Conservation (phyloP, 768 basidiomycete species). For the Mycena chlorophos region DNA sequence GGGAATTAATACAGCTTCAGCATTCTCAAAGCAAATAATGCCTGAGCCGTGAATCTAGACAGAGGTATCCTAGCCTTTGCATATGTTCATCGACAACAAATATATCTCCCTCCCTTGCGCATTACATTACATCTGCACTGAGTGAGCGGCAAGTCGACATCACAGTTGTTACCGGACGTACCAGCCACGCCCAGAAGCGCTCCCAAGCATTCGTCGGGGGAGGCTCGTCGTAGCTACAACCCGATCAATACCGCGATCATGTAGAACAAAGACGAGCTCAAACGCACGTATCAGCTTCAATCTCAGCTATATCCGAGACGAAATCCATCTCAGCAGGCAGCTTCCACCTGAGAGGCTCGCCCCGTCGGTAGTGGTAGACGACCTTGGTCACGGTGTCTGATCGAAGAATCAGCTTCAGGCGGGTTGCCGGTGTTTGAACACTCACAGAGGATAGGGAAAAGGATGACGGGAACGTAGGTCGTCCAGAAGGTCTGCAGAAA, state of each 20-base stretch:
- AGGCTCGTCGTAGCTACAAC: conserved; percentile 17
- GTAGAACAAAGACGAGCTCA: too few species aligned
- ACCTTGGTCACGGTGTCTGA: conserved; percentile 47
- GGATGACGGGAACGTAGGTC: conserved; percentile 69
- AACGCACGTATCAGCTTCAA: conserved; percentile 63
- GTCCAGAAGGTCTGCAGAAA: conserved; percentile 77
- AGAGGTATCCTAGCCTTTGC: too few species aligned
- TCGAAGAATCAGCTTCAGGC: neutral
- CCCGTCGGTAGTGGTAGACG: conserved; percentile 46
- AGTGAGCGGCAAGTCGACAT: neutral
- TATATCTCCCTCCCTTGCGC: too few species aligned
- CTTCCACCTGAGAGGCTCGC: conserved; percentile 36
- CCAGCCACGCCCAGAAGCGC: conserved; percentile 21
- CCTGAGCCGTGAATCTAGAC: too few species aligned
- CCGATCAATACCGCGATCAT: neutral
- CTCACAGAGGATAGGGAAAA: conserved; percentile 76
- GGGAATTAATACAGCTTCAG: too few species aligned
- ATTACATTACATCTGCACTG: conserved; percentile 15
- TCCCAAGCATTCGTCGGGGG: conserved; percentile 15
- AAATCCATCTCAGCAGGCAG: conserved; percentile 75
- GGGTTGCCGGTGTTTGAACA: neutral
- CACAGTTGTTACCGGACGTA: conserved; percentile 23
- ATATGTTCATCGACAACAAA: too few species aligned
- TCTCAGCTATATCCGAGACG: conserved; percentile 62
- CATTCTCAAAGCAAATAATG: too few species aligned